Base-by-base conservation (phyloP, 805 yeast species). In the Pichia paraexigua region DNA sequence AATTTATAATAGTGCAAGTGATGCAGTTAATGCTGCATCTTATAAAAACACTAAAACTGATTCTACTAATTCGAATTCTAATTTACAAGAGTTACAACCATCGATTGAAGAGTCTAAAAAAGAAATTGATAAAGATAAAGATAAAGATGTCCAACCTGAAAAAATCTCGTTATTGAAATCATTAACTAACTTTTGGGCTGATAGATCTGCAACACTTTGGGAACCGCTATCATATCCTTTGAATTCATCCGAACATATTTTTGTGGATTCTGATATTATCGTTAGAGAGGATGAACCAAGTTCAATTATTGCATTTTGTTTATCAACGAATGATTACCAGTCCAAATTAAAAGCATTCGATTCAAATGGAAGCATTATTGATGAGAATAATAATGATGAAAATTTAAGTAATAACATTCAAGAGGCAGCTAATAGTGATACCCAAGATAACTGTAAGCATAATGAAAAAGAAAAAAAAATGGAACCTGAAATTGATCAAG, bases 231-330 rank as follows among this genome's bases (percentile, higher is more conserved):
- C 79, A 20, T 91, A 90, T 66, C 96, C 98, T 1, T 72, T 91
- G 50, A 76, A 70, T 41, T 77, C 90, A 0, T 77, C 85, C 0
- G 98, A 94, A 63, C 98, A 94, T 64, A 80, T 92, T 1, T 94
- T 94, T 71, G 89, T 88, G 20, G 98, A 95, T 63, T 87, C 95
- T 9, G 89, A 87, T 65, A 96, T 94, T 21, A 83, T 94, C 52
- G 92, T 94, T 11, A 73, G 99, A 47, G 99, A 94, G 61, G 97
- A 89, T 65, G 99, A 94, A 64, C 99, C 98, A 11, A 85, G 95
- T 60, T 91, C 98, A 0, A 69, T 94, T 53, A 87, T 95, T 56
- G 95, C 98, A 0, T 91, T 94, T 61, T 92, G 98, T 64, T 70
- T 94, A 54, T 86, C 91, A 49, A 81, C 96, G 0, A 76, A 81